These are phyloP conservation scores for Suhomyces tanzawaensis DNA, from an alignment of 805 yeast species.

Conservation along the genomic window DNA sequence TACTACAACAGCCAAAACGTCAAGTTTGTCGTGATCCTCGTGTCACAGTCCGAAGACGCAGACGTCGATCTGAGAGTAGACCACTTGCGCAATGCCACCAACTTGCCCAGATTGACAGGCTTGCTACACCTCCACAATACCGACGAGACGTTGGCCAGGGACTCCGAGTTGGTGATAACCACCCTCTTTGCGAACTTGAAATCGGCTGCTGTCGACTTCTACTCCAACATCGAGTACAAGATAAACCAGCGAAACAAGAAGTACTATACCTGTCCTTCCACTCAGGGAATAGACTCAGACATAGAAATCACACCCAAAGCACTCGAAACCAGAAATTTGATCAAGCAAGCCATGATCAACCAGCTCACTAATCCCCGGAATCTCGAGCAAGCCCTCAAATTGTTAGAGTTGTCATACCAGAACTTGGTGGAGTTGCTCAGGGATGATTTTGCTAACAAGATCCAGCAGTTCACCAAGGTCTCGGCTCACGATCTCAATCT, in stretches of 20 bases:
- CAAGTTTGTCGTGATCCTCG: conserved; percentile 24
- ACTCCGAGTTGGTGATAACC: conserved; percentile 29
- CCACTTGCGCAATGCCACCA: conserved; percentile 26
- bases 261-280: conserved; percentile 35
- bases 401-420: conserved; percentile 35
- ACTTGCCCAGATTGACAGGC: conserved; percentile 30
- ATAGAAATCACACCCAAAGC: conserved; percentile 35
- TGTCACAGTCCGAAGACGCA: conserved; percentile 9
- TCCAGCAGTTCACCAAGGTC: conserved; percentile 4
- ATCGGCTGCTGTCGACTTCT: conserved; percentile 31
- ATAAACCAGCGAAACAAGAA: conserved; percentile 35
- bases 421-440: conserved; percentile 25
- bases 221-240: conserved; percentile 28
- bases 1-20: conserved; percentile 11
- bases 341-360: conserved; percentile 34
- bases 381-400: conserved; percentile 27
- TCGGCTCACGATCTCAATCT: conserved; percentile 30
- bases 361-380: conserved; percentile 34
- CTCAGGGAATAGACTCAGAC: conserved; percentile 22
- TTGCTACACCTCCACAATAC: conserved; percentile 22
- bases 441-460: conserved; percentile 11
- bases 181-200: conserved; percentile 31
- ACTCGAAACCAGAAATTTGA: conserved; percentile 36
- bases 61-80: conserved; percentile 22
- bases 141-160: conserved; percentile 19